Evolutionary conservation across 140 eudicot species (phyloP), one percentile per base, ranked within the genome.

Genomic region (Cichorium intybus): DNA sequence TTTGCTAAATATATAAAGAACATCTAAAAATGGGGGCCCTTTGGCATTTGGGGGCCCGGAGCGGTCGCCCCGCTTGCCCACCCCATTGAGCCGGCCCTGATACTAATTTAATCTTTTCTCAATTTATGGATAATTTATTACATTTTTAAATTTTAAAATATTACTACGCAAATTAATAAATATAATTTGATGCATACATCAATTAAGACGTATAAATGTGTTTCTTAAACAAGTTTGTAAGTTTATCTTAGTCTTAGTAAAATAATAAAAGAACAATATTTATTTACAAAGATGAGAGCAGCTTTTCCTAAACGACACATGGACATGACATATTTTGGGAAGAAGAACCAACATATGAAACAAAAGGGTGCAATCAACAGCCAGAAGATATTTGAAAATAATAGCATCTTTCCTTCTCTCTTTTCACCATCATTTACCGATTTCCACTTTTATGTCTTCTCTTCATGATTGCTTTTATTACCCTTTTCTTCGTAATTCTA

Each of bases 331-430:
- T 52, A 54, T 10, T 62, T 53, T 53, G 27, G 65, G 65, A 72
- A 72, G 58, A 53, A 72, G 71, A 61, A 37, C 70, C 70, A 72
- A 62, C 55, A 72, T 57, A 72, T 72, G 71, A 63, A 62, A 72
- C 65, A 51, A 70, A 72, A 72, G 70, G 47, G 71, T 62, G 53
- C 64, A 72, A 62, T 62, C 71, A 72, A 54, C 35, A 17, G 31
- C 12, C 74, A 43, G 66, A 69, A 69, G 58, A 53, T 53, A 15
- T 11, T 49, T 33, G 27, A 48, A 70, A 18, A 50, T 60, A 24
- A 62, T 62, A 34, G 71, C 71, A 72, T 72, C 77, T 70, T 70
- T 45, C 31, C 62, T 57, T 69, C 59, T 48, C 77, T 63, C 77
- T 41, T 52, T 61, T 61, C 77, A 62, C 70, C 48, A 37, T 62